A percentile compares a stretch with the other conserved stretches of the same genome.
phyloP scores from a whole-genome alignment of 306 rosid genomes.

The Quercus bicolor region DNA sequence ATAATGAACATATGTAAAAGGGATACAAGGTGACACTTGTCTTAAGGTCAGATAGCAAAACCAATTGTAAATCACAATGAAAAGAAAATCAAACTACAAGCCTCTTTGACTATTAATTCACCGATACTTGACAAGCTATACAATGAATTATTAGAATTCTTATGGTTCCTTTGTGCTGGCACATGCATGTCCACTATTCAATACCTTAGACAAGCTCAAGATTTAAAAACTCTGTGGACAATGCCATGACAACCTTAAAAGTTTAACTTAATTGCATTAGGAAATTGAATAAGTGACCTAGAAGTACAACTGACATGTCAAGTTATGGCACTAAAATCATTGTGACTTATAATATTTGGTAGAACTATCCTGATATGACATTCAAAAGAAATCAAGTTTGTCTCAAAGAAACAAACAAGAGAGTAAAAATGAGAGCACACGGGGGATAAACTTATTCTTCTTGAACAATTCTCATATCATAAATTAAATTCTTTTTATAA shows the following conservation, averaged over 20 bases:
- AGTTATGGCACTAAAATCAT: background rate
- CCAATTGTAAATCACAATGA: no score
- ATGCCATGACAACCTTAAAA: no score
- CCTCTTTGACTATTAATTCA: background rate
- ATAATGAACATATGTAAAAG: background rate
- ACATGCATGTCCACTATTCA: no score
- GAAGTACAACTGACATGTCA: background rate
- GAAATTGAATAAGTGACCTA: background rate
- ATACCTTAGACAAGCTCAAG: no score
- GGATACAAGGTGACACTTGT: background rate
- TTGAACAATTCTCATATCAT: background rate
- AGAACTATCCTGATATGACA: background rate
- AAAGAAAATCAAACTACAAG: no score
- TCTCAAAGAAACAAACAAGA: background rate
- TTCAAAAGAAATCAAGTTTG: background rate
- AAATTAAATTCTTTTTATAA: background rate
- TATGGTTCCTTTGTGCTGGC: background rate
- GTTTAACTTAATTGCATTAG: no score
- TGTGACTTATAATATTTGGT: background rate
- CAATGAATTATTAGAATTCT: background rate
- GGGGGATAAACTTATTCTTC: background rate
- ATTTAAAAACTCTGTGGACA: no score
- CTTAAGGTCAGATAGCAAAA: no score
- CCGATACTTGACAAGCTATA: background rate
- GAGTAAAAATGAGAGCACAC: background rate